Evolutionary conservation across 768 basidiomycete genomes (phyloP).

Genomic region (Kwoniella heveanensis): DNA sequence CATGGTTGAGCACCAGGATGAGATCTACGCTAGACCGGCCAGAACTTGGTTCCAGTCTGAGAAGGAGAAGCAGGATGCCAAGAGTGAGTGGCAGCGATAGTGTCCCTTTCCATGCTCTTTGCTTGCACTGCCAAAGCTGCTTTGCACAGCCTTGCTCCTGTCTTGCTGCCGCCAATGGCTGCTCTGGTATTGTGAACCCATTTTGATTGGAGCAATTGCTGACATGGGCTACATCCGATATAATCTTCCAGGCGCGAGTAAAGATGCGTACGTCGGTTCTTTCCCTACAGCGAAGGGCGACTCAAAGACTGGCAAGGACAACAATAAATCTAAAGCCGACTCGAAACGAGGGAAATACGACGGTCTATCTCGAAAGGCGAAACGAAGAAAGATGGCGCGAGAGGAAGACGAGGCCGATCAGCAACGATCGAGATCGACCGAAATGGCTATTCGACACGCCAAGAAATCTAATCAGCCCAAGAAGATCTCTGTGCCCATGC

Average conservation of each 20-base stretch:
- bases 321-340: conserved; percentile 33
- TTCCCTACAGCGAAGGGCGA: conserved; percentile 49
- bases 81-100: too few species aligned
- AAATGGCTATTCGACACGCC: conserved; percentile 79
- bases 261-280: conserved; percentile 69
- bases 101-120: neutral
- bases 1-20: conserved; percentile 85
- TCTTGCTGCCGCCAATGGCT: too few species aligned
- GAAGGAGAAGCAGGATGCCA: conserved; percentile 77
- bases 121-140: neutral
- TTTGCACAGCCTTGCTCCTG: neutral
- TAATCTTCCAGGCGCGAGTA: conserved; percentile 80
- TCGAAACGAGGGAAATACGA: conserved; percentile 56
- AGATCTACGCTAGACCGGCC: conserved; percentile 90
- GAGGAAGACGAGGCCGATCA: conserved; percentile 70
- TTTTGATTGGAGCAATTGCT: neutral
- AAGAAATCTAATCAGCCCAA: conserved; percentile 74
- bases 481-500: conserved; percentile 70
- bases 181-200: neutral
- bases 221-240: too few species aligned
- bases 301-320: conserved; percentile 57
- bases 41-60: conserved; percentile 97
- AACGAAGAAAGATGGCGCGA: conserved; percentile 81
- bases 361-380: conserved; percentile 82
- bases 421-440: conserved; percentile 62